Percentiles rank a stretch among this genome's conserved stretches.
Conservation (phyloP, 192 early-diverging fungal genomes). For the Backusella sp. region DNA sequence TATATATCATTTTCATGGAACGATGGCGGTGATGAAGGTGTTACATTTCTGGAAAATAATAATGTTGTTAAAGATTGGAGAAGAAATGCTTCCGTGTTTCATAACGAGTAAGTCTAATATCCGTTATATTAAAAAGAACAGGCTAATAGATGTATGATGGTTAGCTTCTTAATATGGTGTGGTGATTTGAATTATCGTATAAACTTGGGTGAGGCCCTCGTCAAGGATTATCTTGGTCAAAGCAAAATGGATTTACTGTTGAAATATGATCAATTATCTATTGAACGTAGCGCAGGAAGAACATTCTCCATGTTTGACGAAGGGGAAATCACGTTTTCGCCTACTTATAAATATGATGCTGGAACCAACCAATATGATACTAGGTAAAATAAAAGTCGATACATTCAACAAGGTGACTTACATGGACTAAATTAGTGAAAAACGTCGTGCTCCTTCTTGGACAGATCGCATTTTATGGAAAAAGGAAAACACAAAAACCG, state of each 20-base stretch:
- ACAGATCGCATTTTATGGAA: slow-evolving; percentile 94
- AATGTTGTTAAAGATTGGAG: slow-evolving; percentile 9
- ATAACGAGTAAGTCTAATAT: slow-evolving; percentile 57
- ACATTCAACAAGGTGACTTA: not conserved
- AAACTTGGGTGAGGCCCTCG: slow-evolving; percentile 56
- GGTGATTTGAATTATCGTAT: slow-evolving; percentile 97
- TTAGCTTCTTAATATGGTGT: slow-evolving; percentile 81
- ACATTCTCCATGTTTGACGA: slow-evolving; percentile 88
- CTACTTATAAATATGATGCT: slow-evolving; percentile 92
- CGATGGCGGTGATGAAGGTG: slow-evolving; percentile 36
- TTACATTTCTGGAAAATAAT: slow-evolving; percentile 19
- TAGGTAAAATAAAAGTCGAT: slow-evolving; percentile 39
- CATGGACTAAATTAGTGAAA: slow-evolving; percentile 48
- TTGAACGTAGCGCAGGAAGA: slow-evolving; percentile 59
- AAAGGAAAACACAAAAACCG: slow-evolving; percentile 21
- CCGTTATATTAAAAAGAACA: slow-evolving; percentile 10
- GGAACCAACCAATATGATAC: slow-evolving; percentile 82
- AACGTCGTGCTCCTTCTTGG: slow-evolving; percentile 84
- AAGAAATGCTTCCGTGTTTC: slow-evolving; percentile 56
- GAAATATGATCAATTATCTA: slow-evolving; percentile 80
- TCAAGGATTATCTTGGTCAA: slow-evolving; percentile 51
- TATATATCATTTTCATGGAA: slow-evolving; percentile 32
- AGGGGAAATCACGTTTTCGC: slow-evolving; percentile 70
- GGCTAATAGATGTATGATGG: slow-evolving; percentile 9
- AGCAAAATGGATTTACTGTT: slow-evolving; percentile 65